Conservation (phyloP, 2,329 filamentous ascomycete genomes). For the Cladorrhinum sp. region DNA sequence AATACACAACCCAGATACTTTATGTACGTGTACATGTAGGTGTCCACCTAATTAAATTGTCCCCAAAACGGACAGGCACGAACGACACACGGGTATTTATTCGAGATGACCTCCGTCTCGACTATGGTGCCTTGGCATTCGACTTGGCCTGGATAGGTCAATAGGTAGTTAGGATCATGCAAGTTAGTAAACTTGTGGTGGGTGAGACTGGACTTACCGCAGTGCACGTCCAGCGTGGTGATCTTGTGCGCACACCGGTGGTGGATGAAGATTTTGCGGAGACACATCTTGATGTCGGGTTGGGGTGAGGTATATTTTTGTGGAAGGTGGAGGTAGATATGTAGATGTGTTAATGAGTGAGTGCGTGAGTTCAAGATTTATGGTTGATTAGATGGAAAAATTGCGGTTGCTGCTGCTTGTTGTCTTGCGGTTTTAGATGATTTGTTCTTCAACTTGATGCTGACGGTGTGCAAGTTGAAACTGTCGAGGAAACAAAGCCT, state of each 20-base stretch:
- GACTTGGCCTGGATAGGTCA: slow-evolving; percentile 18
- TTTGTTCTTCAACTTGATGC: too few relatives aligned
- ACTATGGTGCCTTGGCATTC: slow-evolving; percentile 27
- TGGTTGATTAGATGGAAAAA: too few relatives aligned
- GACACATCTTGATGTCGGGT: slow-evolving; percentile 25
- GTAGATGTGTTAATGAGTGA: too few relatives aligned
- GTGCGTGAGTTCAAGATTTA: too few relatives aligned
- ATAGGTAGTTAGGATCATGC: not conserved
- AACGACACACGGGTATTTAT: slow-evolving; percentile 33
- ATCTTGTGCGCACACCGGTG: slow-evolving; percentile 34
- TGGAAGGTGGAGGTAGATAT: not conserved
- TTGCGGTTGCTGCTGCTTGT: too few relatives aligned
- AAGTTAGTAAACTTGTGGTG: too few relatives aligned
- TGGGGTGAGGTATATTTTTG: not conserved
- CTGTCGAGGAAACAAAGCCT: too few relatives aligned
- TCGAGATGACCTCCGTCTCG: slow-evolving; percentile 28
- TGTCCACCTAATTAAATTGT: slow-evolving; percentile 23
- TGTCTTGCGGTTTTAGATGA: too few relatives aligned
- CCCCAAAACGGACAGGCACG: slow-evolving; percentile 30
- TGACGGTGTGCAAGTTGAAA: too few relatives aligned
- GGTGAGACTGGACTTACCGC: slow-evolving; percentile 16
- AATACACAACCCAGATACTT: too few relatives aligned
- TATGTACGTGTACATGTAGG: too few relatives aligned
- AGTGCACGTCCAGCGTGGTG: slow-evolving; percentile 30
- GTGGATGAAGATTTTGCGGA: slow-evolving; percentile 32